Evolutionary conservation across 345 rosid genomes (phyloP).

Genomic region (Murraya koenigii): DNA sequence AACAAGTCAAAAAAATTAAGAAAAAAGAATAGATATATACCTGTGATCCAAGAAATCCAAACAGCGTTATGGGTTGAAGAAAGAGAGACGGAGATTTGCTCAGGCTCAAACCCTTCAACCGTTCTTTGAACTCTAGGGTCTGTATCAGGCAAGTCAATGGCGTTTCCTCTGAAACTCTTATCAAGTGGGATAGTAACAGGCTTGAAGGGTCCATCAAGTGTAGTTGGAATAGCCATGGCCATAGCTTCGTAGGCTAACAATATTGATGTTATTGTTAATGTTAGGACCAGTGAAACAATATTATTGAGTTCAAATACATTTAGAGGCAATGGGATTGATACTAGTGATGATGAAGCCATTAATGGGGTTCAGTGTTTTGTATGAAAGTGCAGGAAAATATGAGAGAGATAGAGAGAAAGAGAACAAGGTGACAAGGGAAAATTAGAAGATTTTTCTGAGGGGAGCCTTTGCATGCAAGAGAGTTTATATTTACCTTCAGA

Average conservation of each 20-base stretch:
- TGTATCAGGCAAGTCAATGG: constrained; percentile 73
- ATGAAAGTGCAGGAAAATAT: not conserved
- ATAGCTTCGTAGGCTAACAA: constrained; percentile 3
- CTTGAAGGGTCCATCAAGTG: constrained; percentile 76
- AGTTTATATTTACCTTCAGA: not conserved
- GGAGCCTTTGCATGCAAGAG: not conserved
- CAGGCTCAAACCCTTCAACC: constrained; percentile 48
- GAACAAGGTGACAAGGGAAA: not conserved
- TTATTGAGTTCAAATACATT: not conserved
- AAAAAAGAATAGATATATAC: constrained; percentile 17
- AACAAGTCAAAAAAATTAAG: not conserved
- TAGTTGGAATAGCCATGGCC: constrained; percentile 28
- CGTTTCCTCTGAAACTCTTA: constrained; percentile 52
- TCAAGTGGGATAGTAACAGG: constrained; percentile 69
- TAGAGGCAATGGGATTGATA: not conserved
- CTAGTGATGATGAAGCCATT: not conserved
- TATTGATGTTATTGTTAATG: too few relatives aligned
- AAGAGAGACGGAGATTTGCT: constrained; percentile 78
- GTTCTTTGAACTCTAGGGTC: constrained; percentile 53
- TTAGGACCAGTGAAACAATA: not conserved
- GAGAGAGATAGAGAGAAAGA: not conserved
- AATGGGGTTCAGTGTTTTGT: not conserved
- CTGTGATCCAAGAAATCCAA: constrained; percentile 95
- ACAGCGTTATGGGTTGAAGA: constrained; percentile 57
- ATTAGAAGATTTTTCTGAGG: not conserved